Conservation (phyloP, 176 grass and related monocot genomes). For the Lolium perenne region DNA sequence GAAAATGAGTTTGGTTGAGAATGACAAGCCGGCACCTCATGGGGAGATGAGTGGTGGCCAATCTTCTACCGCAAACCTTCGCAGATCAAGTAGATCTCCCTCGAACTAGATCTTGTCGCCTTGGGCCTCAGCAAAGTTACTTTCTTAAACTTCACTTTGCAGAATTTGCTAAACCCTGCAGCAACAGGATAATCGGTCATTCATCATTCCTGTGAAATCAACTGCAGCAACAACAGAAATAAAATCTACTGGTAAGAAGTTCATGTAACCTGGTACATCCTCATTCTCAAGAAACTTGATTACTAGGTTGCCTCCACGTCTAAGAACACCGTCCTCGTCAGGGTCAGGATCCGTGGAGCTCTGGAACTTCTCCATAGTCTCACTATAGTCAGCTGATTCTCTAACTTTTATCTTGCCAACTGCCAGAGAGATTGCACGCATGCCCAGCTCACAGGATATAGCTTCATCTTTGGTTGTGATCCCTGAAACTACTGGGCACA, state of each 20-base stretch:
- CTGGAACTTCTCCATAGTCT: slow-evolving; percentile 53
- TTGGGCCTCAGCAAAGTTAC: slow-evolving; percentile 82
- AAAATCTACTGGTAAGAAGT: neutral
- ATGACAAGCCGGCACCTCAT: neutral
- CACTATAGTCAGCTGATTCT: slow-evolving; percentile 37
- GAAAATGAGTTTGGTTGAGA: neutral
- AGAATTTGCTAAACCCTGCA: slow-evolving; percentile 86
- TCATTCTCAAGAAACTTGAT: slow-evolving; percentile 81
- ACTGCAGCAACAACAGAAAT: neutral
- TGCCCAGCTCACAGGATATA: slow-evolving; percentile 77
- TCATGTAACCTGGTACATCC: slow-evolving; percentile 46
- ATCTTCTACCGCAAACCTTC: slow-evolving; percentile 66
- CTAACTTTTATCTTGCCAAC: slow-evolving; percentile 63
- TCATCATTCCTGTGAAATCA: neutral
- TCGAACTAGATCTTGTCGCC: slow-evolving; percentile 80
- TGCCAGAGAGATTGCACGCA: slow-evolving; percentile 74
- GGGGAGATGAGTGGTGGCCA: neutral
- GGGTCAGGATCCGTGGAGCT: slow-evolving; percentile 55
- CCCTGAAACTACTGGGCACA: slow-evolving; percentile 89
- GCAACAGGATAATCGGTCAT: neutral
- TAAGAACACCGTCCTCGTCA: slow-evolving; percentile 71
- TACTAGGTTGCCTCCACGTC: slow-evolving; percentile 68
- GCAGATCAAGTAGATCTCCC: slow-evolving; percentile 94
- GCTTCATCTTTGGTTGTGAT: slow-evolving; percentile 89
- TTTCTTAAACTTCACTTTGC: slow-evolving; percentile 77